These are phyloP conservation scores for Exophiala aquamarina DNA, from an alignment of 2,329 filamentous ascomycete species.

Conservation along the genomic window DNA sequence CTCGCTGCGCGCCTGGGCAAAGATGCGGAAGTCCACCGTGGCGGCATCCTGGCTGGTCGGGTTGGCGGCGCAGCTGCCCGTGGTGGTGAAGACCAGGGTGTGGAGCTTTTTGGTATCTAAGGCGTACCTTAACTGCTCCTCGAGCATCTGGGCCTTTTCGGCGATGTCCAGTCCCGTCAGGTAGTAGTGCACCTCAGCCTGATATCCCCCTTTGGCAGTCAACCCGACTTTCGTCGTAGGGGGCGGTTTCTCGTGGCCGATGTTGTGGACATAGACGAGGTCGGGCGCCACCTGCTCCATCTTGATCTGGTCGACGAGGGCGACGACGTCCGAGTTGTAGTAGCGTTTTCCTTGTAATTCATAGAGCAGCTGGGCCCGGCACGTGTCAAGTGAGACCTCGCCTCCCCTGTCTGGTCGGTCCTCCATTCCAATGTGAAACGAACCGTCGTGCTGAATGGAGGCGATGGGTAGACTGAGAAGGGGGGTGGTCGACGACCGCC, in stretches of 20 bases:
- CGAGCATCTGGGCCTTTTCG: constrained; percentile 45
- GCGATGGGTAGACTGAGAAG: no score
- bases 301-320: constrained; percentile 42
- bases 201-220: constrained; percentile 45
- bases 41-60: constrained; percentile 35
- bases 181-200: constrained; percentile 46
- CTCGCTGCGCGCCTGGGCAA: constrained; percentile 41
- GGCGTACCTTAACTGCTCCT: constrained; percentile 39
- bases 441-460: no score
- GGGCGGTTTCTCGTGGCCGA: constrained; percentile 42
- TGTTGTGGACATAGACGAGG: constrained; percentile 41
- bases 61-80: constrained; percentile 22
- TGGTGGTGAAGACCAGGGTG: constrained; percentile 18
- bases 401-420: constrained; percentile 7
- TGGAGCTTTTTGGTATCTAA: constrained; percentile 23
- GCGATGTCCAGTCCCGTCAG: constrained; percentile 45
- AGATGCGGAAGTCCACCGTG: constrained; percentile 37
- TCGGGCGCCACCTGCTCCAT: constrained; percentile 33
- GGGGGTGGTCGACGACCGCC: constrained; percentile 29
- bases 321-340: constrained; percentile 51
- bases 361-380: constrained; percentile 43
- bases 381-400: constrained; percentile 20
- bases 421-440: no score
- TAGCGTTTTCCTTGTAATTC: constrained; percentile 50
- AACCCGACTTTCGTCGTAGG: constrained; percentile 51